phyloP scores from a whole-genome alignment of 176 grass and related monocot species.

The Oryza rufipogon region DNA sequence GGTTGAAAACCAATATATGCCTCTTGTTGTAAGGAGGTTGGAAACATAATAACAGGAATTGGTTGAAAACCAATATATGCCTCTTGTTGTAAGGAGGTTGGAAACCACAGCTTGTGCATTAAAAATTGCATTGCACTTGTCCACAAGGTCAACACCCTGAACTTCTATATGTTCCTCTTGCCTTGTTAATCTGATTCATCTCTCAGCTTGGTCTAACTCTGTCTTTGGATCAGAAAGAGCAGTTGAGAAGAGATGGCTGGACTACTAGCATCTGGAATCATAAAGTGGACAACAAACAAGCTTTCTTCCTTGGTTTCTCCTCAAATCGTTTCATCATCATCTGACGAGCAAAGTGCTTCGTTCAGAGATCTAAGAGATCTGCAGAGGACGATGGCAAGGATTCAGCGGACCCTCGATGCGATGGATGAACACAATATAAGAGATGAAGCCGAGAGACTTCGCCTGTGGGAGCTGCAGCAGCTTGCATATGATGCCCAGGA shows the following conservation, averaged over 20 bases:
- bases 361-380: conserved; percentile 4
- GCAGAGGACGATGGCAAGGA: conserved; percentile 24
- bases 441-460: conserved; percentile 29
- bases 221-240: neutral
- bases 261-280: neutral
- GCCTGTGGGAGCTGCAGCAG: conserved; percentile 32
- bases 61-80: neutral
- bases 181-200: neutral
- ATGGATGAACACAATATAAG: conserved; percentile 2
- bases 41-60: neutral
- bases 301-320: conserved; percentile 1
- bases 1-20: neutral
- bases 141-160: neutral
- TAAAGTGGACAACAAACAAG: conserved; percentile 10
- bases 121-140: neutral
- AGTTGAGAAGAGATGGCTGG: conserved; percentile 3
- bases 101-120: neutral
- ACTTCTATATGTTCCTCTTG: neutral
- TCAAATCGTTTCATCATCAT: neutral
- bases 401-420: conserved; percentile 27
- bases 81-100: neutral
- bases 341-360: neutral
- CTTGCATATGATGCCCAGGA: conserved; percentile 44
- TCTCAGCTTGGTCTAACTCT: conserved; percentile 1
- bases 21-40: neutral